phyloP scores from a whole-genome alignment of 2,329 filamentous ascomycete species.

The Chaetomium strumarium region DNA sequence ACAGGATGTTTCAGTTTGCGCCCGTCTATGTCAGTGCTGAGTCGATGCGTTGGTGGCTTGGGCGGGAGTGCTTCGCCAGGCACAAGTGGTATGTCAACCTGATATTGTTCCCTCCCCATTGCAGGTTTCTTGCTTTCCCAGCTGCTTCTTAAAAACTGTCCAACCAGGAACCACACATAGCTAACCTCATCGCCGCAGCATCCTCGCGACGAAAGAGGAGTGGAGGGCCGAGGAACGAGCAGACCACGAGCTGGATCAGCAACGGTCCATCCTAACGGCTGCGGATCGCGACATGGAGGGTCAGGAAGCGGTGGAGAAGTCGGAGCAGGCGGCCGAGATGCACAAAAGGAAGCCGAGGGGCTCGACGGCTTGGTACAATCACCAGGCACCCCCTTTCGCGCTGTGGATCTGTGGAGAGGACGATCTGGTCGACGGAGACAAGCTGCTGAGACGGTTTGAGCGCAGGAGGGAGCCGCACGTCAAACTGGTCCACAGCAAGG shows the following conservation, averaged over 20 bases:
- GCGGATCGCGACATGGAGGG: constrained; percentile 29
- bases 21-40: constrained; percentile 87
- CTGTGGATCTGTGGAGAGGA: constrained; percentile 84
- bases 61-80: constrained; percentile 68
- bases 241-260: constrained; percentile 43
- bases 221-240: constrained; percentile 55
- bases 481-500: constrained; percentile 70
- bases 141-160: no score
- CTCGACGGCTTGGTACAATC: constrained; percentile 73
- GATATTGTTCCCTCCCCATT: no score
- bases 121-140: no score
- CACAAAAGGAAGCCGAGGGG: constrained; percentile 39
- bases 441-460: constrained; percentile 68
- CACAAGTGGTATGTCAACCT: constrained; percentile 57
- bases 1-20: constrained; percentile 86
- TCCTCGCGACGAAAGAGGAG: constrained; percentile 71
- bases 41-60: constrained; percentile 94
- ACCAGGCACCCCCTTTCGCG: constrained; percentile 73
- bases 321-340: constrained; percentile 28
- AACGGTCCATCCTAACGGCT: constrained; percentile 28
- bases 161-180: no score
- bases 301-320: constrained; percentile 14
- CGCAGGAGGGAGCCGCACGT: constrained; percentile 76
- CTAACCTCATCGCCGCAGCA: constrained; percentile 31
- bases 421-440: constrained; percentile 73